A percentile compares a stretch with the other conserved stretches of the same genome.
phyloP scores from a whole-genome alignment of 495 filamentous ascomycete species.

The Penicillium manginii region DNA sequence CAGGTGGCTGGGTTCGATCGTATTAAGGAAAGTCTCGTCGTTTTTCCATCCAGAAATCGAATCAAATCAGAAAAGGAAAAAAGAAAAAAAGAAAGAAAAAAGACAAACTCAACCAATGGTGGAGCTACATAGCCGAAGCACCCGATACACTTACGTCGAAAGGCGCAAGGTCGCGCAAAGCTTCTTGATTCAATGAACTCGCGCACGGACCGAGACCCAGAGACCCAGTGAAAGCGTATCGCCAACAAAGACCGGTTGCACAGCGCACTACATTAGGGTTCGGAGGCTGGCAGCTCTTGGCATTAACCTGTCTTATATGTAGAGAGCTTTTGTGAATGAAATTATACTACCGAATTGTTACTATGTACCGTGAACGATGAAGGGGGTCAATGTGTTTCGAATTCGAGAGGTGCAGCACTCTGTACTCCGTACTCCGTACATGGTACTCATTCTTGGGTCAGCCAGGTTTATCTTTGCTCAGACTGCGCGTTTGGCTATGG shows the following conservation, averaged over 20 bases:
- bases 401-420: neutral
- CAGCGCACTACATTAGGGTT: slow-evolving; percentile 29
- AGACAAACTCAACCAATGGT: slow-evolving; percentile 14
- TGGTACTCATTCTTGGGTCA: slow-evolving; percentile 10
- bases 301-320: slow-evolving; percentile 26
- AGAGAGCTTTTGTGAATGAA: slow-evolving; percentile 7
- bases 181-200: slow-evolving; percentile 11
- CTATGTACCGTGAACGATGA: neutral
- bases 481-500: slow-evolving; percentile 18
- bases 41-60: neutral
- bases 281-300: slow-evolving; percentile 28
- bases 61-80: neutral
- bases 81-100: neutral
- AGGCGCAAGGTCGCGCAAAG: slow-evolving; percentile 1
- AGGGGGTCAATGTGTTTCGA: slow-evolving; percentile 11
- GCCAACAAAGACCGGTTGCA: slow-evolving; percentile 39
- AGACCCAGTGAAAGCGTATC: slow-evolving; percentile 44
- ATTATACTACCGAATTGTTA: neutral
- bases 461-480: slow-evolving; percentile 6
- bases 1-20: slow-evolving; percentile 14
- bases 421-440: slow-evolving; percentile 1
- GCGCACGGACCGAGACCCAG: slow-evolving; percentile 25
- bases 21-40: neutral
- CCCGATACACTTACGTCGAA: slow-evolving; percentile 11
- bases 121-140: slow-evolving; percentile 19